phyloP scores from a whole-genome alignment of 202 grass and related monocot species.

The Saccharum hybrid region DNA sequence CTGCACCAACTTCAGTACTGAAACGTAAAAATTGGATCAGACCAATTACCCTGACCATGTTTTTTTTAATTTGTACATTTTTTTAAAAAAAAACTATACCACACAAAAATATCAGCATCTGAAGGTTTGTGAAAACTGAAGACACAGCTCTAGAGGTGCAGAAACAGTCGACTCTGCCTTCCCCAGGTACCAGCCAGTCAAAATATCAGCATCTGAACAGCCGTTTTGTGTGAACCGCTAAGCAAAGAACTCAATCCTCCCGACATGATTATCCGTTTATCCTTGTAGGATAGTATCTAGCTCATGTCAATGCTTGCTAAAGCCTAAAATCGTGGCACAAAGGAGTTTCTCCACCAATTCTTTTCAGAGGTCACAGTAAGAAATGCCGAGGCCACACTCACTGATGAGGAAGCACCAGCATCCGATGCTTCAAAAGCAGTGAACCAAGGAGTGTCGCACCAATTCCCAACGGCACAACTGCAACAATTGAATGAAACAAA shows the following conservation, averaged over 20 bases:
- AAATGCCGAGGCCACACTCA: background rate
- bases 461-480: background rate
- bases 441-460: constrained; percentile 23
- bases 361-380: background rate
- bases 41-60: too few species aligned
- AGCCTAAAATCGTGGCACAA: background rate
- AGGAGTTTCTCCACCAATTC: too few species aligned
- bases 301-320: background rate
- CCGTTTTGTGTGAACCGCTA: too few species aligned
- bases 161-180: too few species aligned
- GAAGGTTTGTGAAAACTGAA: too few species aligned
- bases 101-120: too few species aligned
- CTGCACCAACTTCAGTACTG: too few species aligned
- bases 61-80: too few species aligned
- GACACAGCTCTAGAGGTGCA: too few species aligned
- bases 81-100: too few species aligned
- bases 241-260: background rate
- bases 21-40: too few species aligned
- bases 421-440: constrained; percentile 23
- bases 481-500: background rate
- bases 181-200: background rate
- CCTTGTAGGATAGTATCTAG: background rate
- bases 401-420: background rate
- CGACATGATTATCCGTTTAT: background rate
- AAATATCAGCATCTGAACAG: background rate